These are phyloP conservation scores for Sclerotinia sclerotiorum DNA, from an alignment of 2,329 filamentous ascomycete species.

Conservation along the genomic window DNA sequence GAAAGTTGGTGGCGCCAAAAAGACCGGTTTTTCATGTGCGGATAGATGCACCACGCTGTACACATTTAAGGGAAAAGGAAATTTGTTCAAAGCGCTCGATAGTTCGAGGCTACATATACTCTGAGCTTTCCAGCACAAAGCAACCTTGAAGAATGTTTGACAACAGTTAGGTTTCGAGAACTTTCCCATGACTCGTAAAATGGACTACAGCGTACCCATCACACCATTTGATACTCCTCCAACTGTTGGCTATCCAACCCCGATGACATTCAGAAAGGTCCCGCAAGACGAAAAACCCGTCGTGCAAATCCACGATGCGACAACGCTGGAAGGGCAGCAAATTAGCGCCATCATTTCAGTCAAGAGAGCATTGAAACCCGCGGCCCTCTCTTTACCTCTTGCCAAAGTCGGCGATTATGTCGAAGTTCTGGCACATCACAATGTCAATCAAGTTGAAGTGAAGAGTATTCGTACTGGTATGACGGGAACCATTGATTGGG, in stretches of 20 bases:
- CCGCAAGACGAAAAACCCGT: background rate
- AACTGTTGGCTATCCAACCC: background rate
- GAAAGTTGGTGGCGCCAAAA: background rate
- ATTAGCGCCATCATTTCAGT: constrained; percentile 8
- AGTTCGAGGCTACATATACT: background rate
- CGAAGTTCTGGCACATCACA: background rate
- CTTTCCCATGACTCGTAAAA: background rate
- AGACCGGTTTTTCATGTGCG: background rate
- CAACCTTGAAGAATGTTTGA: background rate
- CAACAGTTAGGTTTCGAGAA: background rate
- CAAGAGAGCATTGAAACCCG: background rate
- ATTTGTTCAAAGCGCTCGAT: background rate
- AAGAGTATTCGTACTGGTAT: constrained; percentile 20
- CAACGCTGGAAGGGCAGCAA: constrained; percentile 1
- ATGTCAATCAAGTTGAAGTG: background rate
- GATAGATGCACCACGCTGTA: constrained; percentile 6
- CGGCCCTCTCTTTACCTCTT: background rate
- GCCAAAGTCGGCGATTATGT: constrained; percentile 18
- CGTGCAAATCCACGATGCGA: background rate
- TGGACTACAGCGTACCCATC: background rate
- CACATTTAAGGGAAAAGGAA: background rate
- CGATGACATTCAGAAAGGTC: background rate
- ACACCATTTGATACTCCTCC: background rate
- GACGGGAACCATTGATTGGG: constrained; percentile 1
- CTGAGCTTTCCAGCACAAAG: background rate